Evolutionary conservation across 345 rosid species (phyloP).

Genomic region (Hypericum perforatum): DNA sequence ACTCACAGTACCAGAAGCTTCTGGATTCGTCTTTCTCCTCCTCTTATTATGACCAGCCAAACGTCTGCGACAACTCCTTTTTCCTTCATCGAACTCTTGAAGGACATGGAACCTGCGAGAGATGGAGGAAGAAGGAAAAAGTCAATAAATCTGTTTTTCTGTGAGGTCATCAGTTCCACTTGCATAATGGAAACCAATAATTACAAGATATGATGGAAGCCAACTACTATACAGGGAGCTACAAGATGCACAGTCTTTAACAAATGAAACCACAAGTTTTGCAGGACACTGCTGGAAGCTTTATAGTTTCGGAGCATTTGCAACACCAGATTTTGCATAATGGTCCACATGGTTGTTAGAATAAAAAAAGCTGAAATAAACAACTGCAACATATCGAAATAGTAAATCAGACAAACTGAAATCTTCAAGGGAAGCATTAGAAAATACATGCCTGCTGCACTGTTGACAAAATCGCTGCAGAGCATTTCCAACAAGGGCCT

Average conservation of each 20-base stretch:
- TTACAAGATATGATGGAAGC: not conserved
- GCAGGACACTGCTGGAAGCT: too few relatives aligned
- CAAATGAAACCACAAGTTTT: too few relatives aligned
- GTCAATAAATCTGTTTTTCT: too few relatives aligned
- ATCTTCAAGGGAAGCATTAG: not conserved
- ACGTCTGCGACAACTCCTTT: conserved; percentile 98
- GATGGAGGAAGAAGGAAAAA: not conserved
- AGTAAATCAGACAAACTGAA: not conserved
- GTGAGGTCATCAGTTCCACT: too few relatives aligned
- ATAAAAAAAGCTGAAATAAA: not conserved
- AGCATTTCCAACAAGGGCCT: conserved; percentile 15
- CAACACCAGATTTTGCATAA: too few relatives aligned
- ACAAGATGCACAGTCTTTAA: not conserved
- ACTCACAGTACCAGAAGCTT: conserved; percentile 40
- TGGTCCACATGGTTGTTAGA: not conserved
- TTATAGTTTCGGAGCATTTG: too few relatives aligned
- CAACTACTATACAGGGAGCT: not conserved
- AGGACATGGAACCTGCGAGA: conserved; percentile 80
- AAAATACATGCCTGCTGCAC: conserved; percentile 26
- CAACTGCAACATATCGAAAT: not conserved
- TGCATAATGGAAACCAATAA: too few relatives aligned
- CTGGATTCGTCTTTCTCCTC: conserved; percentile 92
- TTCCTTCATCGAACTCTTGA: conserved; percentile 98
- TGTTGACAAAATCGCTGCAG: conserved; percentile 27
- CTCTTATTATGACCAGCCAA: conserved; percentile 98